Evolutionary conservation across 202 grass and related monocot genomes (phyloP), one percentile per base, ranked within the genome.

Genomic region (Brachypodium distachyon): DNA sequence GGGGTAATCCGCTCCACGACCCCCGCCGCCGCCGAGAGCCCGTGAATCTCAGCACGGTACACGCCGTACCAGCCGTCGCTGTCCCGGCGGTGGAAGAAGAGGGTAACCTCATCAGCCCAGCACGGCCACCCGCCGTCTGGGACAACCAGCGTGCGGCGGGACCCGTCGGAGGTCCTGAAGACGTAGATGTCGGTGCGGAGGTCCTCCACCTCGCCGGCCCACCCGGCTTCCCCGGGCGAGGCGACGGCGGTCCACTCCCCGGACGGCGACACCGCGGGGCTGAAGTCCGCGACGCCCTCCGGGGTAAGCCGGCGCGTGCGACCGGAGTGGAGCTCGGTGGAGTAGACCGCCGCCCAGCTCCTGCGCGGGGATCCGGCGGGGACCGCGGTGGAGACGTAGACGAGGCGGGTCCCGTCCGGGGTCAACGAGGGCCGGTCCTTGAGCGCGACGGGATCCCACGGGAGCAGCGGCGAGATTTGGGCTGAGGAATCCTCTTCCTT

Each of bases 81-180:
- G 54, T 84, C 87, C 2, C 88, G 82, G 72, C 86, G 91, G 62
- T 94, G 94, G 94, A 97, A 97, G 79, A 83, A 97, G 61, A 97
- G 9, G 43, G 91, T 93, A 43, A 42, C 22, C 1, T 91, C 88
- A 26, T 93, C 94, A 39, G 88, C 94, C 94, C 91, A 94, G 70
- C 71, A 80, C 7, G 91, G 94, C 94, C 94, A 97, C 0, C 94
- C 90, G 32, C 67, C 91, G 49, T 90, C 82, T 4, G 38, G 66
- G 36, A 90, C 22, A 8, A 81, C 9, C 12, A 88, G 71, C 79
- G 88, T 57, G 56, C 94, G 82, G 29, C 67, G 21, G 32, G 84
- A 89, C 2, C 94, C 91, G 75, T 92, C 91, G 63, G 34, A 14
- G 1, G 94, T 97, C 7, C 56, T 76, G 81, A 97, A 94, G 9